These are phyloP conservation scores for Russula virescens DNA, from an alignment of 768 basidiomycete species.

Conservation along the genomic window DNA sequence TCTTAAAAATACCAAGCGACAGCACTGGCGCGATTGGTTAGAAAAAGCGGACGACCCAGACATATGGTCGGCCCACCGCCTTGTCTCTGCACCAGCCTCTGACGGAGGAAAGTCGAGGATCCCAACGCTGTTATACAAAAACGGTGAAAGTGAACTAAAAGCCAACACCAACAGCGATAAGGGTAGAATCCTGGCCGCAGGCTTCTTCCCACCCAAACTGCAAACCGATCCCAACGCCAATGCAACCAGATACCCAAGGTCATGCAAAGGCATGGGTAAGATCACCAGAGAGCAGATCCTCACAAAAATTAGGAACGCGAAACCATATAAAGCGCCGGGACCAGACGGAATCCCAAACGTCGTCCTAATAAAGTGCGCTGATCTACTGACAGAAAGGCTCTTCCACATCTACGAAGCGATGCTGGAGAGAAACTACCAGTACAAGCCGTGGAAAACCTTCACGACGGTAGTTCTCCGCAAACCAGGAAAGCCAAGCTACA, in stretches of 20 bases:
- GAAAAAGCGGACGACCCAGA: not conserved
- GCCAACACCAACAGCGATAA: not conserved
- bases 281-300: not conserved
- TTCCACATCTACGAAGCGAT: not conserved
- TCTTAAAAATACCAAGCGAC: not conserved
- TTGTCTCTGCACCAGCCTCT: not conserved
- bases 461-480: not conserved
- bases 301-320: rapidly evolving
- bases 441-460: not conserved
- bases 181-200: not conserved
- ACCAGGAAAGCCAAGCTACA: slow-evolving; percentile 18
- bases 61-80: not conserved
- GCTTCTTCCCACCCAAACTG: no score
- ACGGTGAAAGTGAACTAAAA: not conserved
- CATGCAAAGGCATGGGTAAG: not conserved
- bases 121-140: rapidly evolving
- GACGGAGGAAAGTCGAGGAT: not conserved
- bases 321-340: not conserved
- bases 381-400: not conserved
- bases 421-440: rapidly evolving
- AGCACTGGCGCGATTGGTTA: not conserved
- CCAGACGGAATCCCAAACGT: not conserved
- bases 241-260: slow-evolving; percentile 12
- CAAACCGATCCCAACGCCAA: slow-evolving; percentile 16
- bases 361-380: not conserved